phyloP scores from a whole-genome alignment of 768 basidiomycete species.

The Podaxis sp. region DNA sequence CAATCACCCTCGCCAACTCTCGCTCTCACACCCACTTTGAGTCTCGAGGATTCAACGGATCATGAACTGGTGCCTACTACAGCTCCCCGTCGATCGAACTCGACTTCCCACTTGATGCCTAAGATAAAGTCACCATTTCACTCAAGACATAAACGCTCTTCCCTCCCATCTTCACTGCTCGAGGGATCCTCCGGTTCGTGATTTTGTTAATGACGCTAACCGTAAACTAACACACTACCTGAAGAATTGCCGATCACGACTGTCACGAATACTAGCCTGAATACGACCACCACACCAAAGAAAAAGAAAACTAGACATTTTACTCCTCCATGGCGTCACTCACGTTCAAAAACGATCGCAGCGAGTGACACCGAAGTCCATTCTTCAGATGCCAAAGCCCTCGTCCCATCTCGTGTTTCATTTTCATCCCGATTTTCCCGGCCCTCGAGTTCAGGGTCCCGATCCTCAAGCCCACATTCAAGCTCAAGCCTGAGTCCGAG shows the following conservation, averaged over 20 bases:
- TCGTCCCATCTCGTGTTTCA: slow-evolving; percentile 20
- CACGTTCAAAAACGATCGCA: slow-evolving; percentile 4
- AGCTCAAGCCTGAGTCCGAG: neutral
- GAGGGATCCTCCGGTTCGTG: neutral
- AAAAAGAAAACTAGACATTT: slow-evolving; percentile 1
- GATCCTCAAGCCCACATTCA: neutral
- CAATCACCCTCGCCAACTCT: slow-evolving; percentile 17
- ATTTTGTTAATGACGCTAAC: too few species aligned
- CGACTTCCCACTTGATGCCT: slow-evolving; percentile 15
- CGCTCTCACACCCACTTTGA: slow-evolving; percentile 10
- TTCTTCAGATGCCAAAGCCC: slow-evolving; percentile 14
- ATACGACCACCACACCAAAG: neutral
- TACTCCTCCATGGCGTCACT: neutral
- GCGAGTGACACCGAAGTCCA: slow-evolving; percentile 19
- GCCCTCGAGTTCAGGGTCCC: slow-evolving; percentile 15
- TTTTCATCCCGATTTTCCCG: slow-evolving; percentile 24
- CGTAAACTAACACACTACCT: neutral
- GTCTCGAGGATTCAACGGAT: slow-evolving; percentile 12
- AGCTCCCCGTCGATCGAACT: neutral
- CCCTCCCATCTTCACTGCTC: neutral
- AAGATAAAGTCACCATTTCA: slow-evolving; percentile 13
- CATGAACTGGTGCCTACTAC: neutral
- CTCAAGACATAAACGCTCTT: slow-evolving; percentile 1
- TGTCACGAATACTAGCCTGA: neutral
- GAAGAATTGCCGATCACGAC: neutral